Evolutionary conservation across 2,329 filamentous ascomycete species (phyloP).

Genomic region (Colletotrichum tanaceti): DNA sequence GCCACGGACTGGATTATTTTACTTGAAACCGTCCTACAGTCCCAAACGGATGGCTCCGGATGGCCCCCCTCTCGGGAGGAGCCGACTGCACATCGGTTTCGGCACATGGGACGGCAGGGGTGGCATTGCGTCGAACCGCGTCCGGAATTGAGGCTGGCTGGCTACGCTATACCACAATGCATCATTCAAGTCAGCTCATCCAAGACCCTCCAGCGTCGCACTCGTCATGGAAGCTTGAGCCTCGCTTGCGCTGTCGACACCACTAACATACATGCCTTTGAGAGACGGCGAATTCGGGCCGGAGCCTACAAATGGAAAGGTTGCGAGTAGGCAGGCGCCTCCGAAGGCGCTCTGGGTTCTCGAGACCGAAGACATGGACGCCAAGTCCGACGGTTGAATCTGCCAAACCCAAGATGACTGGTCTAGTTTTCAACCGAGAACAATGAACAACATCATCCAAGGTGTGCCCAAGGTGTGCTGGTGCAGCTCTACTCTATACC

Average conservation of each 20-base stretch:
- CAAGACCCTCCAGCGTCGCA: not conserved
- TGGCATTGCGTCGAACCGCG: conserved; percentile 2
- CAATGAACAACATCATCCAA: not conserved
- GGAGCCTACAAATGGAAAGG: no score
- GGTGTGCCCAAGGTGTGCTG: not conserved
- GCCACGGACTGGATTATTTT: no score
- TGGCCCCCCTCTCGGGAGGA: conserved; percentile 27
- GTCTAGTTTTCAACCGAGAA: no score
- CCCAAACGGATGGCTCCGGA: conserved; percentile 9
- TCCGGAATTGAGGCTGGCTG: conserved; percentile 19
- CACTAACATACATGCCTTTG: no score
- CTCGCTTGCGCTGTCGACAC: not conserved
- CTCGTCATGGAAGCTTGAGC: not conserved
- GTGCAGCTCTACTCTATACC: not conserved
- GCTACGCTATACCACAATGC: conserved; percentile 29
- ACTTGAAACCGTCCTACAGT: no score
- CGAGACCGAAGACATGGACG: not conserved
- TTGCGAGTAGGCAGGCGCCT: no score
- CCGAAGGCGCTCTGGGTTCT: not conserved
- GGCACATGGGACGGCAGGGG: conserved; percentile 28
- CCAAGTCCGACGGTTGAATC: not conserved
- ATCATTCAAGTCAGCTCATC: conserved; percentile 11
- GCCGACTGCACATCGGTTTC: conserved; percentile 27
- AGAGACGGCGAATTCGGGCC: no score
- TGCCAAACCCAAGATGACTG: not conserved